Percentiles rank a stretch among this genome's conserved stretches.
Conservation (phyloP, 2,329 filamentous ascomycete species). For the Verticillium isaacii region DNA sequence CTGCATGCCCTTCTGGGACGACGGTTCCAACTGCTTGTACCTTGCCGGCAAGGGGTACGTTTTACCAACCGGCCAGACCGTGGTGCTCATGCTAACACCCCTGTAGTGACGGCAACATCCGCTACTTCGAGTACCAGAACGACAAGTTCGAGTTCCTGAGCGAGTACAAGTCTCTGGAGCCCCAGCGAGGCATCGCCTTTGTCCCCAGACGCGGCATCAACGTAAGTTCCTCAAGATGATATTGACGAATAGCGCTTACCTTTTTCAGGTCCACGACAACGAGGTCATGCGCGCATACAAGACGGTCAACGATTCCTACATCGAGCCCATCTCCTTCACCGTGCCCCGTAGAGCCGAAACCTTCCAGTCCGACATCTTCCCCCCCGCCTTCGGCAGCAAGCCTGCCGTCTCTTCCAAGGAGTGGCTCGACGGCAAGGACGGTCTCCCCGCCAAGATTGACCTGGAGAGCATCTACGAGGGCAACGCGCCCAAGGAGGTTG, state of each 20-base stretch:
- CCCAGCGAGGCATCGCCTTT: conserved; percentile 91
- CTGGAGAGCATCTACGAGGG: conserved; percentile 90
- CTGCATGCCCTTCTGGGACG: conserved; percentile 99
- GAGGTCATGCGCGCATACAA: conserved; percentile 96
- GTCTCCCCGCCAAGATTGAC: conserved; percentile 83
- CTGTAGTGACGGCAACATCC: conserved; percentile 91
- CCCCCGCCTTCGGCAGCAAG: conserved; percentile 75
- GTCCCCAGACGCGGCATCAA: conserved; percentile 93
- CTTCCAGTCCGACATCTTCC: conserved; percentile 97
- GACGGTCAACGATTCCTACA: conserved; percentile 89
- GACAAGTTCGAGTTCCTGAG: conserved; percentile 98
- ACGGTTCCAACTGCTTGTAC: conserved; percentile 91
- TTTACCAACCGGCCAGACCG: background rate
- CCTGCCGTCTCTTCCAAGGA: conserved; percentile 75
- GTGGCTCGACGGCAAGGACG: conserved; percentile 84
- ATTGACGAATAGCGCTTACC: conserved; percentile 13
- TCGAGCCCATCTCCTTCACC: conserved; percentile 96
- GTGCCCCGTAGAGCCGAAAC: conserved; percentile 89
- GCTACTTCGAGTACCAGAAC: conserved; percentile 97
- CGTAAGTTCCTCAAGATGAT: conserved; percentile 37
- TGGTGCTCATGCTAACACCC: conserved; percentile 10
- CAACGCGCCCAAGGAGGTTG: conserved; percentile 70
- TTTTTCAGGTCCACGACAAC: conserved; percentile 75
- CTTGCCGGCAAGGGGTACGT: conserved; percentile 92
- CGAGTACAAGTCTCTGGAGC: conserved; percentile 95